phyloP scores from a whole-genome alignment of 1,284 basidiomycete species.

The Stereum hirsutum region DNA sequence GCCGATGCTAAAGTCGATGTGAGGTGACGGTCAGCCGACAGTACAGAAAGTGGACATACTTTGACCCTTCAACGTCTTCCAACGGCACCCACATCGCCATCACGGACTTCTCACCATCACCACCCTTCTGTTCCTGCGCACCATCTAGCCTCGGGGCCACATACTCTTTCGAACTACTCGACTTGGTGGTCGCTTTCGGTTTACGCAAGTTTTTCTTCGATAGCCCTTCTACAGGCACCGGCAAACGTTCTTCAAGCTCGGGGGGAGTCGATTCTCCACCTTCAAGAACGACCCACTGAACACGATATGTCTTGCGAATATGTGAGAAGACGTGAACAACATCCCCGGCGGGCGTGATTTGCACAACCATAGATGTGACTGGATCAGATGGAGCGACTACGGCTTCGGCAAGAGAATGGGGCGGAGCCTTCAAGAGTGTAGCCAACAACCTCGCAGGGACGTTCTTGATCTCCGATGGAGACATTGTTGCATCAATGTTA shows the following conservation, averaged over 20 bases:
- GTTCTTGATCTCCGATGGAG: constrained; percentile 25
- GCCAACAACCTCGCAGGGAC: constrained; percentile 33
- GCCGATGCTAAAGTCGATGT: constrained; percentile 33
- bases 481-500: constrained; percentile 28
- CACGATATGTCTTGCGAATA: constrained; percentile 83
- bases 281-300: constrained; percentile 60
- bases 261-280: constrained; percentile 26
- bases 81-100: constrained; percentile 16
- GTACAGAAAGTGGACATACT: constrained; percentile 14
- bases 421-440: constrained; percentile 25
- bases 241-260: neutral
- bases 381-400: neutral
- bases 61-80: constrained; percentile 16
- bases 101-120: neutral
- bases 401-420: constrained; percentile 4
- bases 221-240: neutral
- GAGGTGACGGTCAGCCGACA: neutral
- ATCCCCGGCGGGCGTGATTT: constrained; percentile 46
- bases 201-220: neutral
- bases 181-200: neutral
- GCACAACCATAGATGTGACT: constrained; percentile 26
- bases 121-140: neutral
- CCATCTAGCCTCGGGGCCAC: neutral
- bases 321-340: constrained; percentile 87
- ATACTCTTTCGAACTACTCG: constrained; percentile 1